A percentile compares a stretch with the other conserved stretches of the same genome.
Conservation (phyloP, 1,139 yeast species). For the Hyphopichia buzzinii region DNA sequence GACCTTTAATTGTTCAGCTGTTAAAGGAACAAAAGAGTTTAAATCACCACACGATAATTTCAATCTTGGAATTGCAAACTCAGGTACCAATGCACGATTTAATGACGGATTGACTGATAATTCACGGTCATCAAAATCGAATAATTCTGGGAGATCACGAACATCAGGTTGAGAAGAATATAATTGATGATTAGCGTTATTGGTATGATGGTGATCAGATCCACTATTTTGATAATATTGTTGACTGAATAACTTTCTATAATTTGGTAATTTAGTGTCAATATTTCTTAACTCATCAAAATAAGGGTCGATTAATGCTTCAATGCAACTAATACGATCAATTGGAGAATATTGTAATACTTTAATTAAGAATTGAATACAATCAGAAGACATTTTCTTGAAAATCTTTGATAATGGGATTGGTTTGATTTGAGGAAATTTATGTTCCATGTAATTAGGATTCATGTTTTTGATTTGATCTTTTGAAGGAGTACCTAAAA, state of each 20-base stretch:
- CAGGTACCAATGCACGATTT: conserved; percentile 38
- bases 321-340: conserved; percentile 65
- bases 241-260: conserved; percentile 45
- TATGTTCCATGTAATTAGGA: conserved; percentile 96
- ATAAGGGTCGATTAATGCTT: conserved; percentile 68
- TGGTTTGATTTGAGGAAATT: conserved; percentile 93
- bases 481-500: conserved; percentile 90
- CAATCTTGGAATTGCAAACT: conserved; percentile 34
- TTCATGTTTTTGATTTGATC: conserved; percentile 95
- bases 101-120: conserved; percentile 38
- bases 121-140: conserved; percentile 51
- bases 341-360: conserved; percentile 77
- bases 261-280: conserved; percentile 53
- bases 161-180: conserved; percentile 42
- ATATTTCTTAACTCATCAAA: conserved; percentile 71
- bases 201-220: conserved; percentile 11
- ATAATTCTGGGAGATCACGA: conserved; percentile 43
- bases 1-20: conserved; percentile 33
- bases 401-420: conserved; percentile 86
- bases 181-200: conserved; percentile 37
- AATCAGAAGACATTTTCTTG: conserved; percentile 60
- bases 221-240: conserved; percentile 25
- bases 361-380: conserved; percentile 58
- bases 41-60: conserved; percentile 17
- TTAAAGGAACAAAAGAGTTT: conserved; percentile 35